Conservation (phyloP, 768 basidiomycete species). For the Tylopilus rubrobrunneus region DNA sequence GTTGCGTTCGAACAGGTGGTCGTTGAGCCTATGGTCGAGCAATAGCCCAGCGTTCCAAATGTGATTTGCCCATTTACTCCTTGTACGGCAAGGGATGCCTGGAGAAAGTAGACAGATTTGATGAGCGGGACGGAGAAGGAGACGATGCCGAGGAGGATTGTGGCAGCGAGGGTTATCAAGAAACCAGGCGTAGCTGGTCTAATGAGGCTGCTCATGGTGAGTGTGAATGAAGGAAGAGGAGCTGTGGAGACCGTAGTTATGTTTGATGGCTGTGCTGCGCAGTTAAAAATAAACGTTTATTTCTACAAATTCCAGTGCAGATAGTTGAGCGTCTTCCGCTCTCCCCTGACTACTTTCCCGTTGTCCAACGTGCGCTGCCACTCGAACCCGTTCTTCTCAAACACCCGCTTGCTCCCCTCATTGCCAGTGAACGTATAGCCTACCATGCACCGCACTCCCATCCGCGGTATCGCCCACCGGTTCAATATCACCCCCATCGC, state of each 20-base stretch:
- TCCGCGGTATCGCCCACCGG: conserved; percentile 61
- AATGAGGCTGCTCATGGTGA: conserved; percentile 54
- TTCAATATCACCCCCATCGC: conserved; percentile 51
- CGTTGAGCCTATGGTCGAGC: conserved; percentile 50
- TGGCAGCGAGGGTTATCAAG: conserved; percentile 74
- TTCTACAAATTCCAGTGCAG: conserved; percentile 29
- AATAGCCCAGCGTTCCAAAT: conserved; percentile 91
- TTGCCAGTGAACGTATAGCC: conserved; percentile 50
- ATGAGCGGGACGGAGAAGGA: conserved; percentile 88
- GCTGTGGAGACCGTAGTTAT: neutral
- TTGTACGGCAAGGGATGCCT: conserved; percentile 53
- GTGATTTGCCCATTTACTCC: conserved; percentile 60
- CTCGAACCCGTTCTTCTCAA: conserved; percentile 62
- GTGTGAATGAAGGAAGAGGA: neutral
- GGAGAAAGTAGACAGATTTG: conserved; percentile 87
- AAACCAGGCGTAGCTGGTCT: conserved; percentile 91
- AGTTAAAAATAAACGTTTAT: neutral
- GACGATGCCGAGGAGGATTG: conserved; percentile 76
- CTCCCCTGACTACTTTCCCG: conserved; percentile 36
- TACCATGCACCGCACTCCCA: conserved; percentile 49
- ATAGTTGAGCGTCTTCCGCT: conserved; percentile 32
- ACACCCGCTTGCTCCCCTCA: conserved; percentile 56
- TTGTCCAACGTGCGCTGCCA: conserved; percentile 37
- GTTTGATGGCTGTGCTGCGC: conserved; percentile 13
- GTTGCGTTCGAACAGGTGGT: conserved; percentile 75